phyloP scores from a whole-genome alignment of 345 rosid genomes.

The Gossypium anomalum region DNA sequence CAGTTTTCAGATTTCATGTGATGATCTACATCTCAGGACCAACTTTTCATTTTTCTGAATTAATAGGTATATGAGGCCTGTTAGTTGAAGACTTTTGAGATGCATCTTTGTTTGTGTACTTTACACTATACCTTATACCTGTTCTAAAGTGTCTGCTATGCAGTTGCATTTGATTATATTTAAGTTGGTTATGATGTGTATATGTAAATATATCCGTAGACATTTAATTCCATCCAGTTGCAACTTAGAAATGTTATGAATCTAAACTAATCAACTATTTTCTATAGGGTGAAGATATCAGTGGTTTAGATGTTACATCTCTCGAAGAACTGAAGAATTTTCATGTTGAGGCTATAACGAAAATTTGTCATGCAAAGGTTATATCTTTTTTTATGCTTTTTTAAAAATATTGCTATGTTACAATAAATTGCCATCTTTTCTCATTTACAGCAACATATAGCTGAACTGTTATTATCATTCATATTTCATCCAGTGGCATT shows the following conservation, averaged over 20 bases:
- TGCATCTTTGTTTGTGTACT: background rate
- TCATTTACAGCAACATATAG: background rate
- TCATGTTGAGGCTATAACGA: conserved; percentile 54
- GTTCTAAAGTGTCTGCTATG: background rate
- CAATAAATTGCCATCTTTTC: background rate
- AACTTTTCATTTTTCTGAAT: conserved; percentile 3
- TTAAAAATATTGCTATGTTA: background rate
- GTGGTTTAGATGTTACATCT: conserved; percentile 32
- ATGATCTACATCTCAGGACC: background rate
- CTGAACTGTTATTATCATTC: background rate
- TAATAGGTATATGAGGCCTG: background rate
- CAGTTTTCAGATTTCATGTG: background rate
- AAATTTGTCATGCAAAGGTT: conserved; percentile 55
- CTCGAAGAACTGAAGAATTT: conserved; percentile 57
- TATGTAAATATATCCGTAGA: background rate
- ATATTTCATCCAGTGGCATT: background rate
- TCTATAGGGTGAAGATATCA: conserved; percentile 52
- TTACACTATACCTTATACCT: background rate
- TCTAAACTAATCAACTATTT: background rate
- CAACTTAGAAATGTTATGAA: background rate
- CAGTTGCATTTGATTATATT: background rate
- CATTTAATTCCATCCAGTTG: background rate
- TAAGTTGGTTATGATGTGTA: background rate
- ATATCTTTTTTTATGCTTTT: background rate
- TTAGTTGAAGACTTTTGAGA: background rate